Evolutionary conservation across 2,329 filamentous ascomycete species (phyloP).

Genomic region (Metarhizium brunneum): DNA sequence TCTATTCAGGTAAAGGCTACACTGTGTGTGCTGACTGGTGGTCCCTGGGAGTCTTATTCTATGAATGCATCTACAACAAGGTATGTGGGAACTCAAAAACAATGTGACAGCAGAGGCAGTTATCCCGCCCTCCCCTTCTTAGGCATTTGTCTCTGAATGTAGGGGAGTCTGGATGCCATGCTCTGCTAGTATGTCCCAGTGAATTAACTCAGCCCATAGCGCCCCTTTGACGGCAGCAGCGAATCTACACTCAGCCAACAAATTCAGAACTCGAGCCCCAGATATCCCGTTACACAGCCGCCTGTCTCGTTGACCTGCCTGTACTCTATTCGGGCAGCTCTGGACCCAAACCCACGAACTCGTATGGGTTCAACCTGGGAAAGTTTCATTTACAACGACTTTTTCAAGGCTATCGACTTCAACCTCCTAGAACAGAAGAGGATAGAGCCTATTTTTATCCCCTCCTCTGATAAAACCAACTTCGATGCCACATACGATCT

Average conservation of each 20-base stretch:
- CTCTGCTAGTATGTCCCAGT: background rate
- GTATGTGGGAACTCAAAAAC: slow-evolving; percentile 33
- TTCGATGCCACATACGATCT: slow-evolving; percentile 98
- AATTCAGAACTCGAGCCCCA: slow-evolving; percentile 73
- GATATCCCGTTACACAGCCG: slow-evolving; percentile 86
- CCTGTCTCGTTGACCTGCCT: slow-evolving; percentile 82
- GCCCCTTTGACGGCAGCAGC: slow-evolving; percentile 85
- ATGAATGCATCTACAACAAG: slow-evolving; percentile 99
- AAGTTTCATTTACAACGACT: slow-evolving; percentile 78
- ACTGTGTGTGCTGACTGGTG: slow-evolving; percentile 93
- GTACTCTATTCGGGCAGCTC: slow-evolving; percentile 74
- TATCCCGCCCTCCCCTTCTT: too few species aligned
- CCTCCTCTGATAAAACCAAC: slow-evolving; percentile 95
- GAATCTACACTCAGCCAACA: slow-evolving; percentile 72
- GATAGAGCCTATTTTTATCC: slow-evolving; percentile 83
- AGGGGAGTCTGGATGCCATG: background rate
- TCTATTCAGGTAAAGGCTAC: slow-evolving; percentile 86
- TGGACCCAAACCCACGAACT: slow-evolving; percentile 70
- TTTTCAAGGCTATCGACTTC: slow-evolving; percentile 84
- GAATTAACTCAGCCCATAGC: slow-evolving; percentile 35
- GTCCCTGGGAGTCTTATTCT: slow-evolving; percentile 96
- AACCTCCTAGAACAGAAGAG: slow-evolving; percentile 74
- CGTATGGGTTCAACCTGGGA: slow-evolving; percentile 83
- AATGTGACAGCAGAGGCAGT: background rate
- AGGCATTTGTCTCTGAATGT: too few species aligned